Percentiles rank a stretch among this genome's conserved stretches.
phyloP scores from a whole-genome alignment of 1,139 yeast species.

The Suhomyces yuchorum region DNA sequence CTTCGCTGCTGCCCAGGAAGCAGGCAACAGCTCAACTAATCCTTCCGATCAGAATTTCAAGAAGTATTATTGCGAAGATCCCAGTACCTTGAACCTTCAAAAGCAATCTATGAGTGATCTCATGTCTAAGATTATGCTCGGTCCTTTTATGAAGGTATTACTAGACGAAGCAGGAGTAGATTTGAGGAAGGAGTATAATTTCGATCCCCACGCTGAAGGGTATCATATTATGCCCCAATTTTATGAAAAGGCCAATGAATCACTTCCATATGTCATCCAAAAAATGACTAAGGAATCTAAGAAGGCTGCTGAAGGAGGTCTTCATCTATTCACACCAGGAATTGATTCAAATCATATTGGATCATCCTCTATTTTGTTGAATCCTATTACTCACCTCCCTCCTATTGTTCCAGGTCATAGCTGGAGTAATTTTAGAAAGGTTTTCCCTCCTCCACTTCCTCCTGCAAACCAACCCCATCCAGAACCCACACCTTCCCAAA shows the following conservation, averaged over 20 bases:
- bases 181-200: slow-evolving; percentile 19
- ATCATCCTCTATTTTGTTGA: neutral
- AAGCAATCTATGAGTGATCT: slow-evolving; percentile 22
- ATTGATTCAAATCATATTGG: neutral
- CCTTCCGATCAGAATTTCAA: neutral
- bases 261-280: slow-evolving; percentile 5
- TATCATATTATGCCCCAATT: slow-evolving; percentile 4
- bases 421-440: neutral
- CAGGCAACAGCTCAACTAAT: neutral
- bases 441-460: neutral
- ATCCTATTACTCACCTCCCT: neutral
- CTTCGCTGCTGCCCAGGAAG: neutral
- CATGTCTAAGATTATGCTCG: slow-evolving; percentile 26
- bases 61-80: slow-evolving; percentile 24
- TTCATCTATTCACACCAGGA: slow-evolving; percentile 2
- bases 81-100: slow-evolving; percentile 17
- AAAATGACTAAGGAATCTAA: neutral
- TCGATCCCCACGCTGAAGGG: neutral
- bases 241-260: slow-evolving; percentile 2
- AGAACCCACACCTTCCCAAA: neutral
- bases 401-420: slow-evolving; percentile 1
- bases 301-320: neutral
- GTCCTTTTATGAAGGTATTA: slow-evolving; percentile 27
- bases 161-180: slow-evolving; percentile 22
- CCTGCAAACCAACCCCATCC: neutral